Evolutionary conservation across 1,284 basidiomycete genomes (phyloP), one percentile per base, ranked within the genome.

Genomic region (Phylloporus sp.): DNA sequence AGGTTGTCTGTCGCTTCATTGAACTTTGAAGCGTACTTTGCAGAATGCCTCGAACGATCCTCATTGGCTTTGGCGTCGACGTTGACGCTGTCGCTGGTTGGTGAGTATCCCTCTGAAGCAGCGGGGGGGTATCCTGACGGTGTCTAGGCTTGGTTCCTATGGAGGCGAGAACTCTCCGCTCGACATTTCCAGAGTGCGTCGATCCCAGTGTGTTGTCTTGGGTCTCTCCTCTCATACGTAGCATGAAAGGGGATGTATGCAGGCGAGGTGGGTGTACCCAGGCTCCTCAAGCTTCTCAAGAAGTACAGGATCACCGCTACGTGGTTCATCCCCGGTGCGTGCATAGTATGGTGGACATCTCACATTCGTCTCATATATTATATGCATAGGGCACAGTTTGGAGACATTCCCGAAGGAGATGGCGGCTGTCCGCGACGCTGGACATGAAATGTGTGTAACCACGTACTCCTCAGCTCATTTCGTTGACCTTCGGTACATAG

Each of bases 241-340:
- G 53, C 18, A 31, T 22, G 52, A 5, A 60, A 86, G 86, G 89
- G 89, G 10, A 82, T 90, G 78, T 91, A 84, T 68, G 87, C 92
- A 0, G 92, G 91, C 20, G 91, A 93, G 73, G 89, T 91, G 34
- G 91, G 89, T 24, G 80, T 83, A 1, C 86, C 84, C 7, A 85
- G 91, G 18, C 79, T 93, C 7, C 78, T 93, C 65, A 90, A 88
- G 73, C 76, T 93, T 26, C 92, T 93, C 77, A 78, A 81, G n/a
- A 92, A 92, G 74, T 90, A 90, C 71, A 77, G 80, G 15, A 88
- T 92, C 66, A 90, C 84, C 68, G 83, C 85, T 37, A 85, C 82
- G 6, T 92, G 87, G 90, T 93, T 91, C 72, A 90, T 93, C 62
- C 91, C 88, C 26, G 87, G 86, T 84, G 69, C 28, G 75, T 56